Evolutionary conservation across 768 basidiomycete genomes (phyloP).

Genomic region (Roridomyces roridus): DNA sequence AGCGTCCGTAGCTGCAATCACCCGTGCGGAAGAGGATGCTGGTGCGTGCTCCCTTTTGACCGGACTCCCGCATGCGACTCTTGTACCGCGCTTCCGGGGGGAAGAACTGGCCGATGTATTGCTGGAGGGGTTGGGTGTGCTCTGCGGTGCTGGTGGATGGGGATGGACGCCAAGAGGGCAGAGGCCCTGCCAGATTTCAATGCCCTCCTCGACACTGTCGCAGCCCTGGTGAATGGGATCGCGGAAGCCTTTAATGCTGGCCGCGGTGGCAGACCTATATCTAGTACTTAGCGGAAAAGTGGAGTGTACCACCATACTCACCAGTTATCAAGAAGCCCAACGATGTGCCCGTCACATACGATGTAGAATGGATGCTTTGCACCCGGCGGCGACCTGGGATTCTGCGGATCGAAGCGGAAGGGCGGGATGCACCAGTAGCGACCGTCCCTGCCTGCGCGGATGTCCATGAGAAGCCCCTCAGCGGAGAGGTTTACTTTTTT

Average conservation of each 20-base stretch:
- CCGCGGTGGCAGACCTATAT: background rate
- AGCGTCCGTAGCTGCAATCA: too few species aligned
- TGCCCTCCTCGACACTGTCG: background rate
- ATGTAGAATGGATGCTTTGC: background rate
- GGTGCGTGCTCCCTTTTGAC: too few species aligned
- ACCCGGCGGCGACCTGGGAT: background rate
- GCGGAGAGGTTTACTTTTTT: too few species aligned
- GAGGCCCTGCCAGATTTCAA: background rate
- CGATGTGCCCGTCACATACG: background rate
- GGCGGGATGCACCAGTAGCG: background rate
- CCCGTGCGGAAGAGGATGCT: too few species aligned
- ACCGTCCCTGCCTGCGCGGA: too few species aligned
- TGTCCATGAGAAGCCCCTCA: too few species aligned
- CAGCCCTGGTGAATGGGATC: background rate
- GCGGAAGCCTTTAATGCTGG: background rate
- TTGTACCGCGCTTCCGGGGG: background rate
- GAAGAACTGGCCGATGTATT: background rate
- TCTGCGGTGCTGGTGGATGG: background rate
- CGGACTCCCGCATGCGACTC: background rate
- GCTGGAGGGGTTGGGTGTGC: background rate
- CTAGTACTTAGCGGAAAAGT: too few species aligned
- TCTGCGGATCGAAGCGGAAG: too few species aligned
- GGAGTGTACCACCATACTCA: background rate
- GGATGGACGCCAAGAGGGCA: conserved; percentile 1
- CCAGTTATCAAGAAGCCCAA: background rate